A percentile compares a stretch with the other conserved stretches of the same genome.
These are phyloP conservation scores for Cardamine chenopodiifolia DNA, from an alignment of 345 rosid genomes.

Conservation along the genomic window DNA sequence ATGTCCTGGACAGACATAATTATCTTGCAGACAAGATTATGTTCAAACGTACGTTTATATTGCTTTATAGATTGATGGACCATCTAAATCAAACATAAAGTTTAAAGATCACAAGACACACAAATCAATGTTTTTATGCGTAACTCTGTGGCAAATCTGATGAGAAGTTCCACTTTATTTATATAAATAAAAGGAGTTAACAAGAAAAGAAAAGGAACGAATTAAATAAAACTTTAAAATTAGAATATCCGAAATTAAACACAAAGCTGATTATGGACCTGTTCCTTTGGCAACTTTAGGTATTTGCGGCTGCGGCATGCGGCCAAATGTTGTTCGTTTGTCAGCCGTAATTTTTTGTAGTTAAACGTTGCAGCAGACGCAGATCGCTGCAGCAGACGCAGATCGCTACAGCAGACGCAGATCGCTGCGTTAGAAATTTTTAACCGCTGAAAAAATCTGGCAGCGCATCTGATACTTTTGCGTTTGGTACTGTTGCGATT, in stretches of 20 bases:
- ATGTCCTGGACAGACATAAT: constrained; percentile 17
- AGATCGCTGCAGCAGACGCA: no score
- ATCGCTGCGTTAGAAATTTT: no score
- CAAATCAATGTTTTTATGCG: neutral
- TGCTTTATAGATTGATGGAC: constrained; percentile 19
- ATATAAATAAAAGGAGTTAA: neutral
- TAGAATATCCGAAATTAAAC: constrained; percentile 33
- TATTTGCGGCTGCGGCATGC: no score
- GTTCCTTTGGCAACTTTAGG: no score
- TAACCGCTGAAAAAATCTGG: no score
- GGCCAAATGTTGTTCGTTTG: no score
- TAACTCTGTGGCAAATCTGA: constrained; percentile 15
- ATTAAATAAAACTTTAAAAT: constrained; percentile 1
- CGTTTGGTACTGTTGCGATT: no score
- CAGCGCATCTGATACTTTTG: no score
- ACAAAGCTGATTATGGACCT: constrained; percentile 7
- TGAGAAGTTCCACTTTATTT: constrained; percentile 8
- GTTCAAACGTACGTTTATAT: neutral
- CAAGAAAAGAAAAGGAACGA: neutral
- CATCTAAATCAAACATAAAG: constrained; percentile 26
- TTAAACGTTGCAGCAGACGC: no score
- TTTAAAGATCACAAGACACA: constrained; percentile 12
- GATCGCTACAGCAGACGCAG: no score
- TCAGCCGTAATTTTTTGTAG: no score
- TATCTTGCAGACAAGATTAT: neutral